phyloP scores from a whole-genome alignment of 2,329 filamentous ascomycete species.

The Aspergillus intermedius region DNA sequence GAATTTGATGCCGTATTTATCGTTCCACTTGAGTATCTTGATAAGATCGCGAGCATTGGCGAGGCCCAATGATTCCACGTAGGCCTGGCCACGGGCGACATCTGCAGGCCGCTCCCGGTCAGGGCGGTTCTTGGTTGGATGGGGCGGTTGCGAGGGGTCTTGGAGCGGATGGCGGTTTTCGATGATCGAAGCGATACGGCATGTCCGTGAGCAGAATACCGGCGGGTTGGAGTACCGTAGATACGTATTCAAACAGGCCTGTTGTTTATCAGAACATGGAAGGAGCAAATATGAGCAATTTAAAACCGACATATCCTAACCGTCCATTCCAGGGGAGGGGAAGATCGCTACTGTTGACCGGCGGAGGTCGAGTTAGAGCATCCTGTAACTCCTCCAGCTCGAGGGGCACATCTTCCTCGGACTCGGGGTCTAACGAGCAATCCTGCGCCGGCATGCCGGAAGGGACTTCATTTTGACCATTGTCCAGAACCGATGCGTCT shows the following conservation, averaged over 20 bases:
- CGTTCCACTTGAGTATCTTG: conserved; percentile 88
- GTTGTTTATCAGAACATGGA: conserved; percentile 3
- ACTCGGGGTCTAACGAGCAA: conserved; percentile 45
- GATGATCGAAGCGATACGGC: conserved; percentile 81
- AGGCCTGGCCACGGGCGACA: conserved; percentile 60
- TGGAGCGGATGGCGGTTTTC: conserved; percentile 78
- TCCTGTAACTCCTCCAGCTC: conserved; percentile 54
- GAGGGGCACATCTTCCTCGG: conserved; percentile 45
- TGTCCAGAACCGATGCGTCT: background rate
- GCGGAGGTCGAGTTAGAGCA: conserved; percentile 59
- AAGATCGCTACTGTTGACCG: conserved; percentile 74
- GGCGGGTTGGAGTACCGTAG: conserved; percentile 73
- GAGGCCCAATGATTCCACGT: conserved; percentile 69
- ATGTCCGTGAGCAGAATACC: conserved; percentile 85
- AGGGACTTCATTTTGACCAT: background rate
- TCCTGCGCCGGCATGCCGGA: conserved; percentile 8
- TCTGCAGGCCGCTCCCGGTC: conserved; percentile 66
- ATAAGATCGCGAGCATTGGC: conserved; percentile 75
- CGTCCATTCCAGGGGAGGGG: conserved; percentile 87
- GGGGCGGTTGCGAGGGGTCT: conserved; percentile 69
- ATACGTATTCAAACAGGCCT: conserved; percentile 91
- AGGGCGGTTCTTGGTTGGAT: conserved; percentile 78
- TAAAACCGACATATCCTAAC: conserved; percentile 69
- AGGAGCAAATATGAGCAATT: background rate
- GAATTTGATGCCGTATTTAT: conserved; percentile 85